Evolutionary conservation across 2,329 filamentous ascomycete species (phyloP), one percentile per base, ranked within the genome.

Genomic region (Talaromyces funiculosus): DNA sequence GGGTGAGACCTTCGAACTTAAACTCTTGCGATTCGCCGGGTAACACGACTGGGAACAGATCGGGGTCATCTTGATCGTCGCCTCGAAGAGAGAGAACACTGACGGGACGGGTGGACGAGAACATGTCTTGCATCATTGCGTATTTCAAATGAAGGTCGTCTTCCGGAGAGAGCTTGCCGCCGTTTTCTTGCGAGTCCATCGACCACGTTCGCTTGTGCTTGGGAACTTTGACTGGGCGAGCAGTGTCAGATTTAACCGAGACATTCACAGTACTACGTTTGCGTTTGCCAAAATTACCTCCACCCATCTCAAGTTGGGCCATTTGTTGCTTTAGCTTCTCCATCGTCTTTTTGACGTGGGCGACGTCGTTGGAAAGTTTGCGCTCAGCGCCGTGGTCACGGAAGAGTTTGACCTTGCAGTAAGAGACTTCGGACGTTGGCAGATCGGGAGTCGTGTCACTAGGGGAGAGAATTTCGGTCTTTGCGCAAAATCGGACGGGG

Each of bases 121-220:
- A 78, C 78, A 79, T 79, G 43, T 78, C 76, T 62, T 78, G 75
- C 70, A 79, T 71, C 61, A 70, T 72, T 29, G 68, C 67, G 24
- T 80, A 67, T 64, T 78, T 79, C 45, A 74, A 69, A 49, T 78
- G 76, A 6, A 79, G 67, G 62, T 80, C 78, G 60, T 79, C 78
- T 64, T 78, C 77, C 43, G 73, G 53, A 12, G 70, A 70, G 33
- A 72, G 60, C 49, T 72, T 79, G 68, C 66, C 75, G 37, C 75
- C 77, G 33, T 77, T 77, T 53, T 73, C 70, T 31, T 77, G 72
- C 5, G 93, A 97, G 24, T 91, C 92, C 82, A 96, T 90, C 9
- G 93, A 97, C 92, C 92, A 97, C 0, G 92, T 96, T 62, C 93
- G 82, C 75, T 96, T 95, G 76, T 97, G 92, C 74, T 96, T 96